Evolutionary conservation across 192 early-diverging fungal genomes (phyloP), one percentile per base, ranked within the genome.

Genomic region (Gaertneriomyces semiglobifer): DNA sequence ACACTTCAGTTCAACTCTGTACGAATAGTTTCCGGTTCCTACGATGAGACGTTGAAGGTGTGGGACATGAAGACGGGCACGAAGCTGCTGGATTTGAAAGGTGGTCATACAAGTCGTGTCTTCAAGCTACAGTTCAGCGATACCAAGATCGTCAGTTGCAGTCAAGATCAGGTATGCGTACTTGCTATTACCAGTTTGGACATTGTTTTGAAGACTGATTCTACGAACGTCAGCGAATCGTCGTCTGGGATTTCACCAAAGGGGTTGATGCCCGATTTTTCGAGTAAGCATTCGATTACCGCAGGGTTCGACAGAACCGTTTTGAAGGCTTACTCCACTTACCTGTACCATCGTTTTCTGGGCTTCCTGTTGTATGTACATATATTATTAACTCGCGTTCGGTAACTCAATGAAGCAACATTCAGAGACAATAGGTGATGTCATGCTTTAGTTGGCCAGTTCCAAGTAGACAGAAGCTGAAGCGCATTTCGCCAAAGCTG

Each of bases 11-110:
- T 92, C 65, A 74, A 88, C 53, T 53, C 65, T 52, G 71, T 83
- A 33, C 69, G 83, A 14, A 78, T 96, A 12, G 88, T 97, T 14
- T 90, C 89, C n/a, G 94, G 91, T 4, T 86, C 88, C 19, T 97
- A 97, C 72, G 90, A 96, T 69, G 85, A 90, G 65, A 84, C 88
- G 3, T 73, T 97, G 60, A 95, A 92, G 73, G 81, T 97, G 16
- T 97, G 95, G 95, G 83, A 88, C 56, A 66, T 89, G 48, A 74
- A 83, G 39, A 87, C 82, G 0, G 93, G 93, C 1, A 53, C 42
- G 9, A 42, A 59, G 46, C 33, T 77, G 44, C 44, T 72, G 45
- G 58, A 70, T 16, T 57, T 79, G 60, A 59, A 54, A 18, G 73
- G 65, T 5, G 70, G 19, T 45, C 80, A 81, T 51, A 53, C 51